Conservation (phyloP, 73 alveolate species). For the Diophrys sp. region DNA sequence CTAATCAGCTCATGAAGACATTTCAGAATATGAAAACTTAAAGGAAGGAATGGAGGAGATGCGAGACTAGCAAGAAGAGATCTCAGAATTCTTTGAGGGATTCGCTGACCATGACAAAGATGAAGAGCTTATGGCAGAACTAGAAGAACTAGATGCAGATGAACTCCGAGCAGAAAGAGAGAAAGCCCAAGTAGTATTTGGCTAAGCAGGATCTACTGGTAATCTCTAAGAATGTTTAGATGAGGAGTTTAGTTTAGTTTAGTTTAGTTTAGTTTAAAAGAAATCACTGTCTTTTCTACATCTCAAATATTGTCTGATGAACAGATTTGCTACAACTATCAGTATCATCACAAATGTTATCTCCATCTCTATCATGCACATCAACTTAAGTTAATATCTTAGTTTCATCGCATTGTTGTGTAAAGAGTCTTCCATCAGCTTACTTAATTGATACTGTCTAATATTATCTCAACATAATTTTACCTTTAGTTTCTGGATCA, state of each 20-base stretch:
- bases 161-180: not conserved
- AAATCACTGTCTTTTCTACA: no score
- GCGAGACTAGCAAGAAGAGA: not conserved
- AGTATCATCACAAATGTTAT: no score
- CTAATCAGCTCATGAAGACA: not conserved
- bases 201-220: no score
- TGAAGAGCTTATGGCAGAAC: not conserved
- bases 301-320: no score
- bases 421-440: slow-evolving; percentile 76
- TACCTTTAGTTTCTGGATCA: slow-evolving; percentile 89
- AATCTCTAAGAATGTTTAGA: no score
- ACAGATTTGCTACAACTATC: no score
- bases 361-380: no score
- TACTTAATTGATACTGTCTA: slow-evolving; percentile 81
- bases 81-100: not conserved
- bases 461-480: slow-evolving; percentile 89
- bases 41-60: not conserved
- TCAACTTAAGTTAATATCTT: slow-evolving; percentile 78
- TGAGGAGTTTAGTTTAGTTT: no score
- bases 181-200: no score
- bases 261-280: no score
- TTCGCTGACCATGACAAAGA: not conserved
- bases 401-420: slow-evolving; percentile 92
- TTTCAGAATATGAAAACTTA: not conserved
- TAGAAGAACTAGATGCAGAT: not conserved